Base-by-base conservation (phyloP, 306 rosid genomes). In the Glycine tomentella region DNA sequence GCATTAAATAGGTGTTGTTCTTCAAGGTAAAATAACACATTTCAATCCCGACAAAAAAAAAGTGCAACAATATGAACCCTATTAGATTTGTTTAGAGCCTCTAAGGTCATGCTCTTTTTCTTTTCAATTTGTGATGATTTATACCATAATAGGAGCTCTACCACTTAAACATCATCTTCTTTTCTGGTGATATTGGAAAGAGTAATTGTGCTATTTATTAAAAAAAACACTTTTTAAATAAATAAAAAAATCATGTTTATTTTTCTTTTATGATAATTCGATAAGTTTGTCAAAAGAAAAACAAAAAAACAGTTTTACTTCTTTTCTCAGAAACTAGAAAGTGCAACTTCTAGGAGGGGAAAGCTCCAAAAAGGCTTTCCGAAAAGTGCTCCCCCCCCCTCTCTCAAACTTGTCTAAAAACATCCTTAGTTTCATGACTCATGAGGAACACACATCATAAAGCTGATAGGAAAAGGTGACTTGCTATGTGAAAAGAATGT, bases 1-100 rank as follows among this genome's bases (percentile, higher is more conserved):
- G 66, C 31, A 31, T 78, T 51, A 55, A 45, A 34, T 34, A 34
- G 38, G 38, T 34, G 38, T 34, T 34, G 38, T 34, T 34, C 38
- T 34, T 34, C 38, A 34, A 34, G 38, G 38, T 34, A 4, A 34
- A 2, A 4, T 34, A 34, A 4, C 45, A 15, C 20, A 20, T 57
- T 45, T 63, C 48, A 73, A 75, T 46, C 46, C 9, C 40, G 57
- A 50, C 3, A 64, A 25, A 14, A 82, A 69, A 20, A 25, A 25
- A 64, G 49, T 69, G 31, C 55, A 59, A 82, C 65, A 66, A 8
- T 46, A 40, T 8, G 36, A 78, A 83, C 64, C 55, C 38, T 44
- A 53, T 15, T 14, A 53, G 69, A 68, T 83, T 69, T 58, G 49
- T 63, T 79, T 57, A 17, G 55, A 7, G 66, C 12, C 25, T 55